Base-by-base conservation (phyloP, 176 grass and related monocot genomes). In the Eragrostis nindensis region DNA sequence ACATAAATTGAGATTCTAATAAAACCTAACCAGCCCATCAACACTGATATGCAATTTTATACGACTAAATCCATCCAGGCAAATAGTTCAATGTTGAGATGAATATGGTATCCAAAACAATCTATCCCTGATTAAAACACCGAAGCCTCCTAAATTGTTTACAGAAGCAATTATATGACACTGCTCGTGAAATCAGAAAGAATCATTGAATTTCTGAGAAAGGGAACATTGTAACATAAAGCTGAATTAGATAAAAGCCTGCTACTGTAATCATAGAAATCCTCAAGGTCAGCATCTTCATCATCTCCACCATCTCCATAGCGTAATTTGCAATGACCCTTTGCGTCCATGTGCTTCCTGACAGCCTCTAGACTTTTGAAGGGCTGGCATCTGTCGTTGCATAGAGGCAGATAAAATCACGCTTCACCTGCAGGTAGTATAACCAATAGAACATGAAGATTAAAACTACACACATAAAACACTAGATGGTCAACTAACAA, bases 251-350 rank as follows among this genome's bases (percentile, higher is more conserved):
- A 61, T 77, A 84, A 21, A 22, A 70, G 95, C 96, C 93, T 99
- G 90, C 92, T 88, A 78, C 90, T 93, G 62, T 95, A 99, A 78
- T 95, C 96, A 49, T 95, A 99, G 56, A 99, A 99, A 42, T 99
- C 96, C 85, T 99, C 96, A 29, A 95, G 86, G 76, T 99, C 93
- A 68, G 71, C 90, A 91, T 99, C 96, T 75, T 99, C 96, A 73
- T 95, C 96, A 47, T 93, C 93, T 71, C 86, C 96, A 66, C 90
- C 96, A 90, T 99, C 92, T 81, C 96, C 96, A 59, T 93, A 99
- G 38, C 87, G 86, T 43, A 99, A 81, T 79, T 91, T 99, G 79
- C 96, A 99, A 40, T 99, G 96, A 48, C 92, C 90, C 86, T 99
- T 95, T 75, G 93, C 88, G 57, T 89, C 89, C 90, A 99, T 95